A percentile compares a stretch with the other conserved stretches of the same genome.
phyloP scores from a whole-genome alignment of 2,329 filamentous ascomycete genomes.

The Nemania sp. region DNA sequence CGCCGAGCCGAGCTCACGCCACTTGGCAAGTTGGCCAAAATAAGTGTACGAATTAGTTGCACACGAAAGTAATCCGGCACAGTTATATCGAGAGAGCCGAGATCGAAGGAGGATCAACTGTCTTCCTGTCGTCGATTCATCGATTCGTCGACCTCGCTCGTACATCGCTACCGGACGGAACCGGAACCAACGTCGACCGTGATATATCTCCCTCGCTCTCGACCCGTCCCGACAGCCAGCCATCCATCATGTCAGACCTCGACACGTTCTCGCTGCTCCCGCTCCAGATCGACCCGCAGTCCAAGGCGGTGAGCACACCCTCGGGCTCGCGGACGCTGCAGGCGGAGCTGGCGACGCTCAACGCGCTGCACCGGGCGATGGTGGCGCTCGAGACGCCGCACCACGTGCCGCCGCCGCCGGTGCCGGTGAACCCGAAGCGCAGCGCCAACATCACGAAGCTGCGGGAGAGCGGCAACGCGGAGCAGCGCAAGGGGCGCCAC shows the following conservation, averaged over 20 bases:
- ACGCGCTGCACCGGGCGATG: slow-evolving; percentile 76
- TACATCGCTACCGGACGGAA: neutral
- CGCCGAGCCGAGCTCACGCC: neutral
- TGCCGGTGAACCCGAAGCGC: slow-evolving; percentile 92
- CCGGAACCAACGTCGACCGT: neutral
- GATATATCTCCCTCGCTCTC: neutral
- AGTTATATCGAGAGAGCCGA: no score
- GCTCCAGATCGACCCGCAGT: slow-evolving; percentile 77
- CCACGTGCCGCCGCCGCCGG: slow-evolving; percentile 77
- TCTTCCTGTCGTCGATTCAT: no score
- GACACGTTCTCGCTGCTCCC: slow-evolving; percentile 76
- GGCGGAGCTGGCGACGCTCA: slow-evolving; percentile 73
- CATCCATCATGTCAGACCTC: slow-evolving; percentile 37
- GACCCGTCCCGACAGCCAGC: neutral
- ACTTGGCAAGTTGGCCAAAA: no score
- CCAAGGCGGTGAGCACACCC: slow-evolving; percentile 70
- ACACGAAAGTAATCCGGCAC: no score
- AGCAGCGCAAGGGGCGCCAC: slow-evolving; percentile 78
- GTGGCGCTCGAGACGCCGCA: slow-evolving; percentile 66
- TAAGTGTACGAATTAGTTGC: no score
- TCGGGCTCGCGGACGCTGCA: slow-evolving; percentile 52
- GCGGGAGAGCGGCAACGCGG: slow-evolving; percentile 81
- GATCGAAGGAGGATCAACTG: no score
- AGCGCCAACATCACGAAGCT: slow-evolving; percentile 87
- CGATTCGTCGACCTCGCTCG: no score